Evolutionary conservation across 331 rosid genomes (phyloP).

Genomic region (Prunus yedoensis): DNA sequence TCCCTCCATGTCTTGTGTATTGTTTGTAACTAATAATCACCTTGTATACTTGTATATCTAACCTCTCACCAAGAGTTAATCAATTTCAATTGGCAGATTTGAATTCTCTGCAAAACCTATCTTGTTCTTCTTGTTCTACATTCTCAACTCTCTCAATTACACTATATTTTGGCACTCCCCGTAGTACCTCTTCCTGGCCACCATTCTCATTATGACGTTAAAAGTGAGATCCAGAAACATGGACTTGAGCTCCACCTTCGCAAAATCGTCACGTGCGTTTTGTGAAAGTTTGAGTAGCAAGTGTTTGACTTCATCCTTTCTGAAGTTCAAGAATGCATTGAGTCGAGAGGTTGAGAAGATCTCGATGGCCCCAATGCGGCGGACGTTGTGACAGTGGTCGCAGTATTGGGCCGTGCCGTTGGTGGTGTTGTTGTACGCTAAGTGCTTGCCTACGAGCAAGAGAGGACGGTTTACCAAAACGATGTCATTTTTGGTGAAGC

Average conservation of each 20-base stretch:
- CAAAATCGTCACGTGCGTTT: neutral
- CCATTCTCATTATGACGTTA: conserved; percentile 33
- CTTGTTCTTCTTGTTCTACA: no score
- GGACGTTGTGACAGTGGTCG: conserved; percentile 29
- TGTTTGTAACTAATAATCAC: no score
- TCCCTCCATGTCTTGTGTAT: no score
- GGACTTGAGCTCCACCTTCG: conserved; percentile 14
- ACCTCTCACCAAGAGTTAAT: no score
- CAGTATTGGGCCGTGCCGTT: neutral
- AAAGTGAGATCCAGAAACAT: conserved; percentile 6
- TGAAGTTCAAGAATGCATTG: neutral
- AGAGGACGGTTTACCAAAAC: conserved; percentile 21
- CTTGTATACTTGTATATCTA: no score
- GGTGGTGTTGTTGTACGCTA: conserved; percentile 19
- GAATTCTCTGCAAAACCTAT: no score
- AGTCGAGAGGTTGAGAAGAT: conserved; percentile 19
- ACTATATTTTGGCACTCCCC: no score
- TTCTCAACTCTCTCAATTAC: no score
- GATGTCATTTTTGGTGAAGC: conserved; percentile 23
- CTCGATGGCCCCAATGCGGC: conserved; percentile 22
- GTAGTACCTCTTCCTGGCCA: conserved; percentile 30
- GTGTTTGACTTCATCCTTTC: conserved; percentile 13
- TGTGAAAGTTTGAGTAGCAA: neutral
- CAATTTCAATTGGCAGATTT: no score
- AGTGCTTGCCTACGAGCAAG: neutral